Evolutionary conservation across 176 grass and related monocot species (phyloP).

Genomic region (barley (Hordeum vulgare)): DNA sequence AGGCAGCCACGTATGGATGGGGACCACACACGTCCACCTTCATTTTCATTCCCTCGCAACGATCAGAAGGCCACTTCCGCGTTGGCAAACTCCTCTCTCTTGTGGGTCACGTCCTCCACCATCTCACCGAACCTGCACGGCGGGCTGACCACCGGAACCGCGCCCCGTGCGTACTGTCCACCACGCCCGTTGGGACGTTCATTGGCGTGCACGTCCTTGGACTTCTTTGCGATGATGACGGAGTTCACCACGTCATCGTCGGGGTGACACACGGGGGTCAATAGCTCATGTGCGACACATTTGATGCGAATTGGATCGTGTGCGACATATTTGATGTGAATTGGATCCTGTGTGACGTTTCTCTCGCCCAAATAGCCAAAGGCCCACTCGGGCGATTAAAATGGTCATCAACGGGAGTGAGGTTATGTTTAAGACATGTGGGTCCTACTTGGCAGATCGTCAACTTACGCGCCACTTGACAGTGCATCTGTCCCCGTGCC

Average conservation of each 20-base stretch:
- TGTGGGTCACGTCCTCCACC: not conserved
- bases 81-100: conserved; percentile 21
- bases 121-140: conserved; percentile 31
- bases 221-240: conserved; percentile 55
- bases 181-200: not conserved
- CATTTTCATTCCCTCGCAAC: not conserved
- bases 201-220: not conserved
- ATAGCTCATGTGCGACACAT: too few relatives aligned
- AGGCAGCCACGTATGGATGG: not conserved
- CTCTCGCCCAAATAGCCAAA: too few relatives aligned
- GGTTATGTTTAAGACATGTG: too few relatives aligned
- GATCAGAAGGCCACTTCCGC: conserved; percentile 14
- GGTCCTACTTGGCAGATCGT: too few relatives aligned
- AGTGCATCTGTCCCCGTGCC: too few relatives aligned
- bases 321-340: too few relatives aligned
- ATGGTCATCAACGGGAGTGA: too few relatives aligned
- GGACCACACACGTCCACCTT: not conserved
- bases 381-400: too few relatives aligned
- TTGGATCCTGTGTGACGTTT: too few relatives aligned
- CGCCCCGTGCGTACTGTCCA: not conserved
- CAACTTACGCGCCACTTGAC: too few relatives aligned
- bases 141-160: conserved; percentile 11
- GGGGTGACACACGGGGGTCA: conserved; percentile 69
- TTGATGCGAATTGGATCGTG: too few relatives aligned
- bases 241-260: conserved; percentile 62